Conservation (phyloP, 352 stramenopile species). For the Pythium monospermum region DNA sequence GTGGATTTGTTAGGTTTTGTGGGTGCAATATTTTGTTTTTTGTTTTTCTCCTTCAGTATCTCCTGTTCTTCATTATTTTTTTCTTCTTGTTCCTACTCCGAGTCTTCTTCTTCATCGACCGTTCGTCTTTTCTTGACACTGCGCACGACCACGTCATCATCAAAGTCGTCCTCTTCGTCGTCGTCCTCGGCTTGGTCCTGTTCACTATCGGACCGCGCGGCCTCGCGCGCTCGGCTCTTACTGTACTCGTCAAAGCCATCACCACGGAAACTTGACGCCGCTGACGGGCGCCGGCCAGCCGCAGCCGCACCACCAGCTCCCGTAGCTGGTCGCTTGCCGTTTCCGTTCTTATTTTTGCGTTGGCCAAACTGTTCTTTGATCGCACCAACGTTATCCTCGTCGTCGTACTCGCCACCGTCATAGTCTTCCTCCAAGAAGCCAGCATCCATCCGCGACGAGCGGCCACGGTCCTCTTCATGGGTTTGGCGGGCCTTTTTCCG, state of each 20-base stretch:
- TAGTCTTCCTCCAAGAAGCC: slow-evolving; percentile 81
- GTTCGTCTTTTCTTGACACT: slow-evolving; percentile 78
- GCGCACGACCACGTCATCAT: slow-evolving; percentile 71
- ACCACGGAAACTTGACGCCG: slow-evolving; percentile 38
- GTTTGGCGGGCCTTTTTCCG: slow-evolving; percentile 82
- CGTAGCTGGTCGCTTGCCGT: too few species aligned
- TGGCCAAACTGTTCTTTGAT: slow-evolving; percentile 83
- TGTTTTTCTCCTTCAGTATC: too few species aligned
- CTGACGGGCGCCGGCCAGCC: slow-evolving; percentile 24
- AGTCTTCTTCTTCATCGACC: slow-evolving; percentile 80
- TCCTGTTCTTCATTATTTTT: too few species aligned
- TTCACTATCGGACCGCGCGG: slow-evolving; percentile 70
- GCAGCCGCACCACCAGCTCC: slow-evolving; percentile 30
- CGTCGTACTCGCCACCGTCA: slow-evolving; percentile 73
- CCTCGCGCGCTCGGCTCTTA: slow-evolving; percentile 41
- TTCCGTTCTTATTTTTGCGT: slow-evolving; percentile 21
- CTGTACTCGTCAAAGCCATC: slow-evolving; percentile 82
- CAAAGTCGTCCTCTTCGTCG: slow-evolving; percentile 67
- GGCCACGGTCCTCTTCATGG: slow-evolving; percentile 75
- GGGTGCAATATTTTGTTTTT: too few species aligned
- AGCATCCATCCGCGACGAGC: slow-evolving; percentile 71
- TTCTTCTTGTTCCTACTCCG: slow-evolving; percentile 63
- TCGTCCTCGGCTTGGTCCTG: slow-evolving; percentile 38
- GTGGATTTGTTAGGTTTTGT: not conserved
- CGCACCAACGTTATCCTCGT: slow-evolving; percentile 75